These are phyloP conservation scores for Cladosporium colombiae DNA, from an alignment of 2,329 filamentous ascomycete species.

Conservation along the genomic window DNA sequence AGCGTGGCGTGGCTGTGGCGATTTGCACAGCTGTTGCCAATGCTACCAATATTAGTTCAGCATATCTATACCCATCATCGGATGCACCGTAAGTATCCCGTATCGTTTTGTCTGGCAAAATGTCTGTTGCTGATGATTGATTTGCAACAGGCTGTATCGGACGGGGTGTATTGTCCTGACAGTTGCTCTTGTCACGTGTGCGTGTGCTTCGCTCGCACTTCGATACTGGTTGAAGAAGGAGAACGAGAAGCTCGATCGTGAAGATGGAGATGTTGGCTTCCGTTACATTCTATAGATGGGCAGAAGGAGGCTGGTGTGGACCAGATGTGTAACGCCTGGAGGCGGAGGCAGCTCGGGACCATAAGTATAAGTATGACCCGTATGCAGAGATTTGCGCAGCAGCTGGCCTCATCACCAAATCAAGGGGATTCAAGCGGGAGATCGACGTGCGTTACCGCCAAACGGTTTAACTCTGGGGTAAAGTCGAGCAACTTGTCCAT, in stretches of 20 bases:
- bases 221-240: constrained; percentile 11
- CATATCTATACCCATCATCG: constrained; percentile 47
- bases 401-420: neutral
- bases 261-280: constrained; percentile 62
- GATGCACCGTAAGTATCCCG: neutral
- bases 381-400: neutral
- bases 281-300: constrained; percentile 46
- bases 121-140: neutral
- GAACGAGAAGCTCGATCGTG: constrained; percentile 50
- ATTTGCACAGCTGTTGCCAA: constrained; percentile 59
- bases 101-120: too few species aligned
- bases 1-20: constrained; percentile 56
- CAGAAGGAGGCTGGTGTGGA: neutral
- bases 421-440: neutral
- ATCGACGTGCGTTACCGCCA: neutral
- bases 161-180: constrained; percentile 14
- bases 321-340: too few species aligned
- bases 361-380: neutral
- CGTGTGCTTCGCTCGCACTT: constrained; percentile 1
- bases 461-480: neutral
- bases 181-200: constrained; percentile 13
- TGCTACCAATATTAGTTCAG: constrained; percentile 54
- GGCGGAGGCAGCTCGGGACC: neutral
- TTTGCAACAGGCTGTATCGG: neutral
- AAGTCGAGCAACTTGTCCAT: constrained; percentile 10